A percentile compares a stretch with the other conserved stretches of the same genome.
Evolutionary conservation across 2,329 filamentous ascomycete genomes (phyloP).

Genomic region (Cercospora sp.): DNA sequence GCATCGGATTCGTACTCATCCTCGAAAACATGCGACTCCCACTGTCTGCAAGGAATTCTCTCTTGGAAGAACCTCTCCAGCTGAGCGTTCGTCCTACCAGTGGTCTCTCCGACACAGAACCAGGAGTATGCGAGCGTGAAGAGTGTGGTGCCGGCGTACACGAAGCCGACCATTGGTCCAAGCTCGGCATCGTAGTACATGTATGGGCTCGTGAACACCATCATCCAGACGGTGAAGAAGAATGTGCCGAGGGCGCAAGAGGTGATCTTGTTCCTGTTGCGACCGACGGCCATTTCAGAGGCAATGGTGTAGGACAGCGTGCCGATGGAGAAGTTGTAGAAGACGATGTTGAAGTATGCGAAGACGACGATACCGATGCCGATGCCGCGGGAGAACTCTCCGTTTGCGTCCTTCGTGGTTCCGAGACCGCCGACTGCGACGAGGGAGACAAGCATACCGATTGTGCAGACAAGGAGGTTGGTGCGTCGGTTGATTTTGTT

Average conservation of each 20-base stretch:
- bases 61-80: slow-evolving; percentile 46
- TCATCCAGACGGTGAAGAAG: slow-evolving; percentile 48
- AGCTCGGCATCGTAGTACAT: slow-evolving; percentile 42
- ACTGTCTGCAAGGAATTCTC: slow-evolving; percentile 29
- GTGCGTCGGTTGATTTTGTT: slow-evolving; percentile 27
- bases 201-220: slow-evolving; percentile 46
- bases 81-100: slow-evolving; percentile 41
- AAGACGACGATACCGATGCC: slow-evolving; percentile 28
- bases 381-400: slow-evolving; percentile 25
- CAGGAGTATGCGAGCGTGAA: slow-evolving; percentile 42
- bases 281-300: slow-evolving; percentile 52
- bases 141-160: slow-evolving; percentile 25
- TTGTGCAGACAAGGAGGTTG: slow-evolving; percentile 28
- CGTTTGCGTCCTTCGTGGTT: slow-evolving; percentile 25
- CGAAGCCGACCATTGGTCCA: slow-evolving; percentile 43
- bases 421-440: slow-evolving; percentile 27
- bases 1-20: slow-evolving; percentile 12
- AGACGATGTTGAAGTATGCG: slow-evolving; percentile 30
- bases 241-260: slow-evolving; percentile 48
- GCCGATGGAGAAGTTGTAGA: slow-evolving; percentile 31
- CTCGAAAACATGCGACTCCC: slow-evolving; percentile 27
- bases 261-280: slow-evolving; percentile 53
- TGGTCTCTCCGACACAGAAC: slow-evolving; percentile 47
- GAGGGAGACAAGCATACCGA: slow-evolving; percentile 26
- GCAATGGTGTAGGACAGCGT: slow-evolving; percentile 31